Conservation (phyloP, 495 filamentous ascomycete species). For the Neurospora intermedia region DNA sequence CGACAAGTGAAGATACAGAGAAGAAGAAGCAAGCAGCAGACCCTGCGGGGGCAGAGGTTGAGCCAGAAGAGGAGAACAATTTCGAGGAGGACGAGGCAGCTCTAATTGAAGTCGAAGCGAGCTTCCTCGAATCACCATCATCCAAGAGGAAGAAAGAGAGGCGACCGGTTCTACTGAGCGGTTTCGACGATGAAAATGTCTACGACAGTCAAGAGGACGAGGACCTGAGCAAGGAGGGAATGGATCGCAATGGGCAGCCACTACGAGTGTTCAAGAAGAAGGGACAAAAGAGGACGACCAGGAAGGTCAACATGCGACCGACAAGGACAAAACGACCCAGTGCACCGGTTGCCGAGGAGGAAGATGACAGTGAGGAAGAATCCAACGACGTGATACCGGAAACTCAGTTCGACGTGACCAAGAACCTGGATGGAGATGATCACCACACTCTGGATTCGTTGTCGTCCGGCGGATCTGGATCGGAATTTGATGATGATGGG, state of each 20-base stretch:
- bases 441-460: slow-evolving; percentile 11
- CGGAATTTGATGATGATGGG: slow-evolving; percentile 14
- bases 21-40: slow-evolving; percentile 19
- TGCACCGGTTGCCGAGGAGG: slow-evolving; percentile 12
- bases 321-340: slow-evolving; percentile 31
- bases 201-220: slow-evolving; percentile 42
- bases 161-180: slow-evolving; percentile 42
- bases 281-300: slow-evolving; percentile 80
- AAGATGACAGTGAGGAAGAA: slow-evolving; percentile 8
- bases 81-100: neutral
- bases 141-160: slow-evolving; percentile 42
- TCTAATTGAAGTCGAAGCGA: neutral
- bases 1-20: neutral
- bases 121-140: neutral
- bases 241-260: slow-evolving; percentile 37
- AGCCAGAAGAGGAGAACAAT: neutral
- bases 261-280: slow-evolving; percentile 76
- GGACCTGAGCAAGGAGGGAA: neutral
- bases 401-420: slow-evolving; percentile 29
- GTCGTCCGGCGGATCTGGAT: slow-evolving; percentile 6
- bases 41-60: neutral
- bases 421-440: slow-evolving; percentile 11
- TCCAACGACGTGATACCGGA: slow-evolving; percentile 27
- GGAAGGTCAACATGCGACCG: slow-evolving; percentile 61
- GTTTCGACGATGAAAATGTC: slow-evolving; percentile 44